Evolutionary conservation across 805 yeast species (phyloP), one percentile per base, ranked within the genome.

Genomic region (Cyberlindnera xishuangbannaensis): DNA sequence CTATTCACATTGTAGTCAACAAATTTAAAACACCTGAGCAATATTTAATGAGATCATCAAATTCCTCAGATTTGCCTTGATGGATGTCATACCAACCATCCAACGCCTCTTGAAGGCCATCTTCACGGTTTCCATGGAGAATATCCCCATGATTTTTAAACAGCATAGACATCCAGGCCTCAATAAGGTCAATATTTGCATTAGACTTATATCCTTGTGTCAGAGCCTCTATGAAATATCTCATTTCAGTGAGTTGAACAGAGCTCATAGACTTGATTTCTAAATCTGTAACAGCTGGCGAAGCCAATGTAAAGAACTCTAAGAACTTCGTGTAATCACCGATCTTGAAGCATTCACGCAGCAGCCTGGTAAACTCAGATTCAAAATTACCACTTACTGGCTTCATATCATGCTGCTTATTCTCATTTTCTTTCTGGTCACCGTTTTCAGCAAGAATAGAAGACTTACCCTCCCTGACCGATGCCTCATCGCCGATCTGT

Each of bases 121-220:
- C 61, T 27, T 64, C 68, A 38, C 51, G 56, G 42, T 53, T 58
- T 34, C 54, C 61, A 51, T 55, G 62, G 20, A 92, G 62, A 6
- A 84, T 76, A 55, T 90, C 97, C 17, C 90, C 88, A 58, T 92
- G 98, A 30, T 71, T 71, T 51, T 74, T 76, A 41, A 86, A 65
- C 34, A 88, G 67, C 66, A 86, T 67, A 14, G 77, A 65, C 69
- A 84, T 76, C 58, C 86, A 73, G 1, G 95, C 95, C 54, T 86
- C 87, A 33, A 78, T 71, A 13, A 90, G 61, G 46, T 92, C 99
- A 53, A 72, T 77, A 57, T 87, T 76, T 12, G 44, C 55, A 37
- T 82, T 82, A 6, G 64, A 40, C 6, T 53, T 45, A 28, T 83
- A 54, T 2, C 90, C 94, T 28, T 56, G 58, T 4, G 71, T 64